Evolutionary conservation across 352 stramenopile genomes (phyloP), one percentile per base, ranked within the genome.

Genomic region (Pythium guiyangense): DNA sequence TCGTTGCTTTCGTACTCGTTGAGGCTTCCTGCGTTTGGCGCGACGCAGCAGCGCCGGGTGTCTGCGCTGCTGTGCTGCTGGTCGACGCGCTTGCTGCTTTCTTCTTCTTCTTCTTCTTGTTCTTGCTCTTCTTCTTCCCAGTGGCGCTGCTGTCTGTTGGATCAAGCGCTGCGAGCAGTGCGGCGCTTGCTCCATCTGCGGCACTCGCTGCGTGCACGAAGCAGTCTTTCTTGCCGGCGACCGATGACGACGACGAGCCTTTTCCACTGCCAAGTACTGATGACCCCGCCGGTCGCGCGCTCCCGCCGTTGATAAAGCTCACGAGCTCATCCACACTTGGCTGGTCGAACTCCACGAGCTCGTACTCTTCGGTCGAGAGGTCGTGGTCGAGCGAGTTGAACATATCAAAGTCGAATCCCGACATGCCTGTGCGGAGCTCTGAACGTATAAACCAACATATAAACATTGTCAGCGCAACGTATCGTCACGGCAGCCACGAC

Each of bases 301-400:
- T 83, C 29, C 82, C 31, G 6, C 31, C 82, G 37, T 92, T 92
- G 62, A 92, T 92, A 47, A 89, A 92, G 70, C 71, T 79, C 60
- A 92, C 73, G 56, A 92, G 69, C 49, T 92, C 82, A 48, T 92
- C 82, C 9, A 92, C 80, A 42, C 82, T 92, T 5, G 82, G 82
- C 58, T 92, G 82, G 43, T 92, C 82, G 54, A 90, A 86, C 64
- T 92, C 79, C 52, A 91, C 81, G 11, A 90, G 57, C 52, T 90
- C 77, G 51, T 89, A 90, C 50, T 92, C 79, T 25, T 89, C 79
- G 0, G 79, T 90, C 17, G 77, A 87, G 4, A 90, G 60, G 53
- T 92, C 82, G 52, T 90, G 80, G 52, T 90, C 82, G 18, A 91
- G 62, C 20, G 74, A 74, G 49, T 88, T 86, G 46, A 91, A 88